Evolutionary conservation across 371 early-diverging fungal species (phyloP), one percentile per base, ranked within the genome.

Genomic region (Zychaea mexicana): DNA sequence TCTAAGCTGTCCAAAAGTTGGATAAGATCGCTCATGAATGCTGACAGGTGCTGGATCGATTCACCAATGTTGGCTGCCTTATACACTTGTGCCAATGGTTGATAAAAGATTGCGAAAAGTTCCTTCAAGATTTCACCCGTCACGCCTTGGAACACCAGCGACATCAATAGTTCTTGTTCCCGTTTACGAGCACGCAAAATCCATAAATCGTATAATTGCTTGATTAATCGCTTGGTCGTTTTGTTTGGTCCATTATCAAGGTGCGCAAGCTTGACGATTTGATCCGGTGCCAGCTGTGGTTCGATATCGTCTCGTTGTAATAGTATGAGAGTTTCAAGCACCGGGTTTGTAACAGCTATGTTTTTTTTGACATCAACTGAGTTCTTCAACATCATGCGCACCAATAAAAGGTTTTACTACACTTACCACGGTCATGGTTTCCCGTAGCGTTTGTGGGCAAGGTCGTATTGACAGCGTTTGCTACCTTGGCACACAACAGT

Each of bases 11-110:
- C 84, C 26, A 89, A 74, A 28, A 85, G 68, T 58, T 77, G 57
- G 58, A 89, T 77, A 52, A 89, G 67, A 57, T 89, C 88, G 39
- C 87, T 85, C 4, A 81, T 68, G 63, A 89, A 89, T 10, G 65
- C 73, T 13, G 82, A 72, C 19, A 87, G 68, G 42, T 89, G 85
- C 38, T 83, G 72, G 31, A 89, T 69, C 7, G 83, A 85, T 32
- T 86, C 87, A 1, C 84, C 79, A 46, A 89, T 85, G 60, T 88
- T 87, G 19, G 90, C 90, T 3, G 85, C 77, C 70, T 85, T 87
- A 69, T 89, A 89, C 1, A 89, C 86, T 58, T 86, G 73, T 6
- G 86, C 86, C 36, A 89, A 61, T 17, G 90, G 90, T 33, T 85
- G 76, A 62, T 89, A 89, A 61, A 89, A 88, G 42, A 86, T 85